Percentiles rank a stretch among this genome's conserved stretches.
phyloP scores from a whole-genome alignment of 169 alveolate genomes.

The Plasmodium blacklocki region DNA sequence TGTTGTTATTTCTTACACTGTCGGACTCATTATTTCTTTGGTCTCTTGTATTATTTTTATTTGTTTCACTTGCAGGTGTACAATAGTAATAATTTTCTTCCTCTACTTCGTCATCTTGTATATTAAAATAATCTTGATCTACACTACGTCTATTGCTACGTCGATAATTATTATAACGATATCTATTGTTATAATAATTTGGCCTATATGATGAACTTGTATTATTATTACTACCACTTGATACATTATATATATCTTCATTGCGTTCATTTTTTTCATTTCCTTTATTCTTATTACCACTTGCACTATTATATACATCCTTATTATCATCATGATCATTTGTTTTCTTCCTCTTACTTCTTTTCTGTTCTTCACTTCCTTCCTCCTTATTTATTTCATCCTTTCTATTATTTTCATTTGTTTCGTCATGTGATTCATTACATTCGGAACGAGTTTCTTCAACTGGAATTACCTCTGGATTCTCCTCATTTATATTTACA shows the following conservation, averaged over 20 bases:
- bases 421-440: neutral
- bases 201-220: too few species aligned
- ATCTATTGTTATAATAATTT: neutral
- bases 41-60: neutral
- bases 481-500: constrained; percentile 19
- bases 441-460: neutral
- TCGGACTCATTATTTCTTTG: neutral
- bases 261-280: neutral
- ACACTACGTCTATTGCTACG: too few species aligned
- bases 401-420: neutral
- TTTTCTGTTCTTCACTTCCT: neutral
- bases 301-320: neutral
- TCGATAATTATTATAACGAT: too few species aligned
- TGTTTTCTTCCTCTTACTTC: neutral
- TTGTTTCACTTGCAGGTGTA: neutral
- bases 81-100: too few species aligned
- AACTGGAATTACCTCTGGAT: neutral
- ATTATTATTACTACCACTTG: neutral
- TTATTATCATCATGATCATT: neutral
- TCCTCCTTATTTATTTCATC: neutral
- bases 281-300: neutral
- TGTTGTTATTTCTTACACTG: neutral
- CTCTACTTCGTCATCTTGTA: too few species aligned
- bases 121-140: too few species aligned
- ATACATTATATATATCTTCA: too few species aligned